A percentile compares a stretch with the other conserved stretches of the same genome.
These are phyloP conservation scores for Zymoseptoria ardabiliae DNA, from an alignment of 2,329 filamentous ascomycete genomes.

Conservation along the genomic window DNA sequence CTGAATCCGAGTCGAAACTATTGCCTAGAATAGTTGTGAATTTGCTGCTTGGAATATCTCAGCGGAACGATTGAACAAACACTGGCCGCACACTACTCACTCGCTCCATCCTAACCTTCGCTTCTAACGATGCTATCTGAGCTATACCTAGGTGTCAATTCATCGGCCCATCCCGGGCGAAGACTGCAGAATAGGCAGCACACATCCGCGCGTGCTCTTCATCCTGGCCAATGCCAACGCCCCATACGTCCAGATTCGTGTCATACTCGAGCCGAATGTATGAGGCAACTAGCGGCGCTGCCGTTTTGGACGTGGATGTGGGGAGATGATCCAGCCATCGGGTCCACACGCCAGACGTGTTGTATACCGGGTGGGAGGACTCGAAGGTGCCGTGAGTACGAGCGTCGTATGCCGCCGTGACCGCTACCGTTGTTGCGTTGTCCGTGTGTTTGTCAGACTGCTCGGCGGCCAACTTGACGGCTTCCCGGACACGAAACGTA, in stretches of 20 bases:
- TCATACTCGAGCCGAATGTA: slow-evolving; percentile 61
- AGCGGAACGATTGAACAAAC: too few species aligned
- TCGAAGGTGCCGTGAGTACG: slow-evolving; percentile 67
- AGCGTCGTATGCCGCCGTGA: slow-evolving; percentile 50
- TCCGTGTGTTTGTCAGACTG: slow-evolving; percentile 88
- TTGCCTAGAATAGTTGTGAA: too few species aligned
- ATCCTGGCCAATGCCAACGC: slow-evolving; percentile 85
- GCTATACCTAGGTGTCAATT: too few species aligned
- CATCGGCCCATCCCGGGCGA: too few species aligned
- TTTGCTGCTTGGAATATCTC: too few species aligned
- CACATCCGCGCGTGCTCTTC: slow-evolving; percentile 84
- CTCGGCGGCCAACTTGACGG: slow-evolving; percentile 67
- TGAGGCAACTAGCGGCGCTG: slow-evolving; percentile 92
- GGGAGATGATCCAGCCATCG: slow-evolving; percentile 67
- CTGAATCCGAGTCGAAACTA: too few species aligned
- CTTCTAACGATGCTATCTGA: too few species aligned
- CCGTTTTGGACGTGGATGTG: slow-evolving; percentile 68
- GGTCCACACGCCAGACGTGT: slow-evolving; percentile 81
- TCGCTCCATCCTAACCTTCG: too few species aligned
- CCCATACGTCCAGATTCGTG: slow-evolving; percentile 71
- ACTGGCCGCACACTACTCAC: too few species aligned
- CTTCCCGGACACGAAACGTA: too few species aligned
- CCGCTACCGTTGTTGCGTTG: slow-evolving; percentile 69
- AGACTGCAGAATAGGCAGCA: slow-evolving; percentile 37
- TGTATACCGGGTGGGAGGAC: slow-evolving; percentile 82